A percentile compares a stretch with the other conserved stretches of the same genome.
These are phyloP conservation scores for Kodamaea leandrae DNA, from an alignment of 805 yeast genomes.

Conservation along the genomic window DNA sequence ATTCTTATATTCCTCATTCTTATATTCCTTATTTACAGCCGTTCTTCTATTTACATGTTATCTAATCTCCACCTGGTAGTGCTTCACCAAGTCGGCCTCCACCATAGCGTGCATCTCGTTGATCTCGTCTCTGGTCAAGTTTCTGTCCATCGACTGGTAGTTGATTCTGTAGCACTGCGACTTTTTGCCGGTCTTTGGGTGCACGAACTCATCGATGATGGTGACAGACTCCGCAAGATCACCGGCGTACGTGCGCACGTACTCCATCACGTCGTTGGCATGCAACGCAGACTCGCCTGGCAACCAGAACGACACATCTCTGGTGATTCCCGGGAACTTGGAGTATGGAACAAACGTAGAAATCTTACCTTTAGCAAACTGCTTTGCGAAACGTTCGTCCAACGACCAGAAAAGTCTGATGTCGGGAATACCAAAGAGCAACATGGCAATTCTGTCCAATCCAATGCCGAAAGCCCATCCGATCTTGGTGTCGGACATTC, in stretches of 20 bases:
- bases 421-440: conserved; percentile 92
- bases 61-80: conserved; percentile 57
- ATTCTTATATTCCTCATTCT: too few relatives aligned
- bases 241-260: conserved; percentile 79
- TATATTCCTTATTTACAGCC: too few relatives aligned
- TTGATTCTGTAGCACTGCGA: conserved; percentile 87
- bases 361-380: conserved; percentile 66
- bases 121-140: conserved; percentile 80
- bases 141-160: conserved; percentile 95
- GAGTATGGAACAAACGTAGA: conserved; percentile 83
- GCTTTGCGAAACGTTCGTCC: conserved; percentile 73
- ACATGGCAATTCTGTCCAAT: conserved; percentile 92
- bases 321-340: conserved; percentile 77
- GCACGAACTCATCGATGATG: conserved; percentile 75
- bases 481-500: conserved; percentile 54
- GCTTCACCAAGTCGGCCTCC: conserved; percentile 50
- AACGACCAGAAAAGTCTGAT: conserved; percentile 88
- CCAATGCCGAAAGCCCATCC: conserved; percentile 99
- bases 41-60: conserved; percentile 14
- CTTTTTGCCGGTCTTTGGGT: conserved; percentile 73
- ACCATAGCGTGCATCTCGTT: conserved; percentile 70
- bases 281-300: conserved; percentile 54
- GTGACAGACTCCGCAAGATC: conserved; percentile 86
- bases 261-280: conserved; percentile 91
- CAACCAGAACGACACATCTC: conserved; percentile 94